These are phyloP conservation scores for Salvia miltiorrhiza DNA, from an alignment of 257 asterid genomes.

Conservation along the genomic window DNA sequence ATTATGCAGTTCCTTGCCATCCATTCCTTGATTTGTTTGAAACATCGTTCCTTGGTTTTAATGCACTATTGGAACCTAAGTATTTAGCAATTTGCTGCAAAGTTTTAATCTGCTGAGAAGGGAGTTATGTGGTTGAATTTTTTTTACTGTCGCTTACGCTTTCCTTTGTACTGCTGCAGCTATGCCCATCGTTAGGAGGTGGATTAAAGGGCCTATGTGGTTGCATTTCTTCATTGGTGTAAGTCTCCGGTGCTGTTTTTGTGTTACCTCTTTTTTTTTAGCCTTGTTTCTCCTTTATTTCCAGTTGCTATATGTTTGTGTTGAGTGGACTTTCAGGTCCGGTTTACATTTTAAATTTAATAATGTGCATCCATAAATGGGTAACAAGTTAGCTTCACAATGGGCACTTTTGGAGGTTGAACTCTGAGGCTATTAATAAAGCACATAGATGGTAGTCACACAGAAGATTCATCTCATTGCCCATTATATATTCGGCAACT, in stretches of 20 bases:
- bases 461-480: too few relatives aligned
- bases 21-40: neutral
- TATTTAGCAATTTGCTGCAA: neutral
- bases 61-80: neutral
- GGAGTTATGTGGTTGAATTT: neutral
- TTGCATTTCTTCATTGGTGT: conserved; percentile 86
- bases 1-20: neutral
- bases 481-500: too few relatives aligned
- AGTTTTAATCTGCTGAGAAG: neutral
- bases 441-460: too few relatives aligned
- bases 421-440: too few relatives aligned
- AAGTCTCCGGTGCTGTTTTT: conserved; percentile 27
- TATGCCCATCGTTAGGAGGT: conserved; percentile 74
- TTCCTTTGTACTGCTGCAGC: conserved; percentile 39
- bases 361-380: neutral
- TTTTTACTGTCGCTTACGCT: conserved; percentile 4
- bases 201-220: conserved; percentile 93
- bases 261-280: neutral
- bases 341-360: neutral
- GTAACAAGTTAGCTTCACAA: too few relatives aligned
- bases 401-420: too few relatives aligned
- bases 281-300: neutral
- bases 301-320: neutral
- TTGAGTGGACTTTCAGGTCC: neutral
- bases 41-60: neutral